phyloP scores from a whole-genome alignment of 2,329 filamentous ascomycete genomes.

The Xylariaceae sp. region DNA sequence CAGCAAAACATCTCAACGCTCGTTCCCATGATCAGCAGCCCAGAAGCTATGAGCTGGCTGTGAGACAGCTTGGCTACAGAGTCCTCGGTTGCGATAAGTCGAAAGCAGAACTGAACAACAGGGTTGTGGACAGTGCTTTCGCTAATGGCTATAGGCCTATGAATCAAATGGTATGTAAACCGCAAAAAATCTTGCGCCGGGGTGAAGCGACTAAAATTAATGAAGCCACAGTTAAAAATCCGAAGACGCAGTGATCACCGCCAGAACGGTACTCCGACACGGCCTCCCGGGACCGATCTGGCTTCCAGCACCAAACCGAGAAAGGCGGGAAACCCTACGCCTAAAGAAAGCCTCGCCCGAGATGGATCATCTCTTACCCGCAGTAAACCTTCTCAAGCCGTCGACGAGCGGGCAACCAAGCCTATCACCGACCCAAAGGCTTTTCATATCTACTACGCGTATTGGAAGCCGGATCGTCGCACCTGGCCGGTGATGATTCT shows the following conservation, averaged over 20 bases:
- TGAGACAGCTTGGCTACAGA: conserved; percentile 31
- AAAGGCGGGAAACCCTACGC: too few species aligned
- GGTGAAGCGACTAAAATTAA: too few species aligned
- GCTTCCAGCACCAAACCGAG: too few species aligned
- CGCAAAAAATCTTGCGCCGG: neutral
- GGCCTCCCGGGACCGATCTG: too few species aligned
- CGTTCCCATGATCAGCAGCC: conserved; percentile 26
- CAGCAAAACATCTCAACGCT: conserved; percentile 35
- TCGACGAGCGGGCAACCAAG: neutral
- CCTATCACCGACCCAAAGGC: conserved; percentile 23
- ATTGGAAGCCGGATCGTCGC: conserved; percentile 24
- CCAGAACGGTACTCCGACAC: too few species aligned
- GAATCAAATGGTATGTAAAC: conserved; percentile 8
- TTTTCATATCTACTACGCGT: conserved; percentile 32
- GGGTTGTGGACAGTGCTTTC: conserved; percentile 26
- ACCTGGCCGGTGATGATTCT: conserved; percentile 35
- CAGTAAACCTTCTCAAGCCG: neutral
- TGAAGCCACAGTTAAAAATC: too few species aligned
- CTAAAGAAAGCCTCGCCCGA: too few species aligned
- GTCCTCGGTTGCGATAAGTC: conserved; percentile 31
- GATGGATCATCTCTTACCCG: too few species aligned
- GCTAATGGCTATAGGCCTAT: conserved; percentile 29
- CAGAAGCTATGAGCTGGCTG: conserved; percentile 28
- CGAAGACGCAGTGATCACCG: too few species aligned
- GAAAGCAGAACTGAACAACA: conserved; percentile 31